phyloP scores from a whole-genome alignment of 2,329 filamentous ascomycete genomes.

The Tolypocladium capitatum region DNA sequence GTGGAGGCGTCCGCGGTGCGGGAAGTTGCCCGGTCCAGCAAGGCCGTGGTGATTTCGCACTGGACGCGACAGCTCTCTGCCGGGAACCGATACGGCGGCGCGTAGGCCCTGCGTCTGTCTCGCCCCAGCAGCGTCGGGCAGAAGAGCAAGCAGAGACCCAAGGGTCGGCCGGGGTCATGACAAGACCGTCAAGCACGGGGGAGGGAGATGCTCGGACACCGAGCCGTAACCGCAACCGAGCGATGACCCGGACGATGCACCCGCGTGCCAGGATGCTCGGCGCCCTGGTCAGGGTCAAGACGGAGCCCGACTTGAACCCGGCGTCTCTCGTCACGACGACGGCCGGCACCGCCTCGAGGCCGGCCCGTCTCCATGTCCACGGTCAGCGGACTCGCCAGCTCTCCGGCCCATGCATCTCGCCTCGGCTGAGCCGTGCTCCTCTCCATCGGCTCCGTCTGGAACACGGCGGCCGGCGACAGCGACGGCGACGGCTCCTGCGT shows the following conservation, averaged over 20 bases:
- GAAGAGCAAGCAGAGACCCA: no score
- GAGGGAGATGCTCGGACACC: constrained; percentile 25
- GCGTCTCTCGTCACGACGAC: constrained; percentile 31
- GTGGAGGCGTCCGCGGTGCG: constrained; percentile 52
- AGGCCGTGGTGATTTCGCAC: constrained; percentile 51
- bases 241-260: constrained; percentile 38
- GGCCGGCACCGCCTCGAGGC: no score
- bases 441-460: constrained; percentile 38
- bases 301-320: constrained; percentile 19
- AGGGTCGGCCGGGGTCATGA: no score
- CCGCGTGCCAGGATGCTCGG: constrained; percentile 36
- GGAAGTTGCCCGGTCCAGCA: constrained; percentile 45
- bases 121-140: no score
- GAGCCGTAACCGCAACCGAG: constrained; percentile 43
- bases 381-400: constrained; percentile 27
- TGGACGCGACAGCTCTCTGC: background rate
- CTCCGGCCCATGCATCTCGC: constrained; percentile 35
- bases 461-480: constrained; percentile 26
- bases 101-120: background rate
- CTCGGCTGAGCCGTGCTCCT: constrained; percentile 30
- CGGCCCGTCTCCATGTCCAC: no score
- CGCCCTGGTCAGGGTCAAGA: background rate
- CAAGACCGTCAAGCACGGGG: constrained; percentile 33
- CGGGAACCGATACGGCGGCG: background rate
- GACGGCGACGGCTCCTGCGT: constrained; percentile 34